These are phyloP conservation scores for Colletotrichum eleusines DNA, from an alignment of 2,329 filamentous ascomycete genomes.

Conservation along the genomic window DNA sequence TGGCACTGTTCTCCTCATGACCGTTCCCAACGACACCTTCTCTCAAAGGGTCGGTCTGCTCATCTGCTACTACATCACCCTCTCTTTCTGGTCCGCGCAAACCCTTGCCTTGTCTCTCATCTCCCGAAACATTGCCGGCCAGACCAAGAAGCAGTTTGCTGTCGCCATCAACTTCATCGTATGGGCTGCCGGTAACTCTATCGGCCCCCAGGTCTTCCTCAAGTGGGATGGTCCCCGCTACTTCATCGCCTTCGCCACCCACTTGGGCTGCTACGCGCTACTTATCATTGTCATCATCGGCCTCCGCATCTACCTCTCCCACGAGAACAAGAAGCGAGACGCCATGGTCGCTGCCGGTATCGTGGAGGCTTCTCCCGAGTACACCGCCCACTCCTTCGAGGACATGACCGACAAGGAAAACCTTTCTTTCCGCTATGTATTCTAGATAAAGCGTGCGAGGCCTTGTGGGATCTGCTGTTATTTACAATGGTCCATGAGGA, in stretches of 20 bases:
- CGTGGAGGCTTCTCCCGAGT: constrained; percentile 53
- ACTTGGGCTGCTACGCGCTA: constrained; percentile 75
- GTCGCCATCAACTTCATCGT: constrained; percentile 78
- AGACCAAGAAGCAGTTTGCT: constrained; percentile 78
- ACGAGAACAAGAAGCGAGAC: constrained; percentile 71
- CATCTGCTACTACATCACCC: constrained; percentile 80
- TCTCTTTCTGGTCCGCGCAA: constrained; percentile 83
- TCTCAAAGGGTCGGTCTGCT: constrained; percentile 75
- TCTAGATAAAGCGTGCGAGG: constrained; percentile 46
- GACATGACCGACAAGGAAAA: constrained; percentile 74
- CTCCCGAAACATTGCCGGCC: constrained; percentile 76
- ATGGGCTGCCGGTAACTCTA: constrained; percentile 77
- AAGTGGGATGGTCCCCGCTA: constrained; percentile 72
- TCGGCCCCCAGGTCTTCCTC: constrained; percentile 75
- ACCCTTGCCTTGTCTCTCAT: constrained; percentile 76
- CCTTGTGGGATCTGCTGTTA: not conserved
- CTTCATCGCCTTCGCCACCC: constrained; percentile 76
- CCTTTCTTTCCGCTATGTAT: constrained; percentile 69
- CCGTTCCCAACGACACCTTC: constrained; percentile 68
- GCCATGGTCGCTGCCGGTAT: constrained; percentile 57
- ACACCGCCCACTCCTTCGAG: constrained; percentile 68
- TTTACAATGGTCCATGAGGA: constrained; percentile 1
- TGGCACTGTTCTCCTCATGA: constrained; percentile 80
- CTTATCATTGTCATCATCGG: constrained; percentile 69
- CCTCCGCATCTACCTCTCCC: constrained; percentile 68